Conservation (phyloP, 257 asterid species). For the Fraxinus quadrangulata region DNA sequence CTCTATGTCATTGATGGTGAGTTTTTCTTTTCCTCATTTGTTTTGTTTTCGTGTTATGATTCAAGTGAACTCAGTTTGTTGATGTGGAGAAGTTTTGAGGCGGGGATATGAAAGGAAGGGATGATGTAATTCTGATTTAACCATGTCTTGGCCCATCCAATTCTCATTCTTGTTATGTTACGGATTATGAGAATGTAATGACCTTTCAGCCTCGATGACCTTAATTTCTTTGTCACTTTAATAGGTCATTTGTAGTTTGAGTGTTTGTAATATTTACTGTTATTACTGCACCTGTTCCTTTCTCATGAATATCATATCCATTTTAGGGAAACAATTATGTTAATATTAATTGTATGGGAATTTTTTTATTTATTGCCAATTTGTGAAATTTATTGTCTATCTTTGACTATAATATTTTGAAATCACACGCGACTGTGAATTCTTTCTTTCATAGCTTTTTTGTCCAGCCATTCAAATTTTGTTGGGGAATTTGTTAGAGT, state of each 20-base stretch:
- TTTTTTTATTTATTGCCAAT: constrained; percentile 6
- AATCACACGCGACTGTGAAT: background rate
- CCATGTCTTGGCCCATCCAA: constrained; percentile 13
- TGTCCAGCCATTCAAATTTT: background rate
- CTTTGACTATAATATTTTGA: background rate
- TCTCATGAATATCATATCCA: constrained; percentile 9
- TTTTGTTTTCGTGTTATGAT: constrained; percentile 22
- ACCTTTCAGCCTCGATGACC: constrained; percentile 20
- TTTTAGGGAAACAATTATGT: constrained; percentile 35
- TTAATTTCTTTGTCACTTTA: constrained; percentile 26
- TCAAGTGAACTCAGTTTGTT: constrained; percentile 25
- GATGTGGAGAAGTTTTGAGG: constrained; percentile 29
- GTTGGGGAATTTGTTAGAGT: background rate
- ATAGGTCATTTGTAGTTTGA: constrained; percentile 36
- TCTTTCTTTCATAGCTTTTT: background rate
- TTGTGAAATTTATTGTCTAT: background rate
- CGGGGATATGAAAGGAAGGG: constrained; percentile 24
- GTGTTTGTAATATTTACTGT: constrained; percentile 32
- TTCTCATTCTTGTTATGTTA: constrained; percentile 25
- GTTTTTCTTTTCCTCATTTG: constrained; percentile 22
- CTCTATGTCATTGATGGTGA: constrained; percentile 23
- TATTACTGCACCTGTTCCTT: constrained; percentile 14
- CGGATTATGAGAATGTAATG: constrained; percentile 28
- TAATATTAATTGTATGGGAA: constrained; percentile 38
- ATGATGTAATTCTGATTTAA: constrained; percentile 11